Base-by-base conservation (phyloP, 495 filamentous ascomycete species). In the Xylaria venustula region DNA sequence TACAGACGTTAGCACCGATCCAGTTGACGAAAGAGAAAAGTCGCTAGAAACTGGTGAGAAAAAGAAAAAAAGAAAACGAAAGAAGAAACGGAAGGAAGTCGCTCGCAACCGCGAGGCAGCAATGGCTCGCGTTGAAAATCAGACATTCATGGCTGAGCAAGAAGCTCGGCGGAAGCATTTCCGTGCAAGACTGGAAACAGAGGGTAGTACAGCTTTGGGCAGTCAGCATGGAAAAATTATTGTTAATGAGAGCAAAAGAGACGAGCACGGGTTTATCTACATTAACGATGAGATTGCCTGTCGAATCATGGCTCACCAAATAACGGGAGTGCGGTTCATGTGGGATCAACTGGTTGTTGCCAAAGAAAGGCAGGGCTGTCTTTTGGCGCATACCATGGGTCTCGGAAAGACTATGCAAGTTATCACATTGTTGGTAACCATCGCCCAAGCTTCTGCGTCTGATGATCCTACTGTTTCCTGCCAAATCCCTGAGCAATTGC, bases 341-440 rank as follows among this genome's bases (percentile, higher is more conserved):
- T 98, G 93, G 92, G 84, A 90, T 60, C 88, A 95, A 59, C 70
- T 96, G 23, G 86, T 91, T 7, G 65, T 71, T 20, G 79, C 80
- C 15, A 78, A 79, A 30, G 70, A 67, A 3, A 76, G 76, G 23
- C 85, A 89, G 69, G 93, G 93, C 6, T 95, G 91, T 65, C 77
- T 97, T 2, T 81, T 98, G 28, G 91, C 93, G 2, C 93, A 97
- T 69, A 91, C 90, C 1, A 96, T 96, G 93, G 93, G 93, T 2
- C 73, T 98, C 15, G 93, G 93, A 14, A 98, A 98, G 73, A 96
- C 93, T 0, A 90, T 96, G 85, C 93, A 97, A 75, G 83, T 85
- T 2, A 91, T 97, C 61, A 88, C 91, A 0, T 73, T 97, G 37
- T 79, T 97, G 1, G 79, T 88, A 3, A 88, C 91, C 15, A 84